Evolutionary conservation across 2,329 filamentous ascomycete species (phyloP).

Genomic region (Paraphoma sp.): DNA sequence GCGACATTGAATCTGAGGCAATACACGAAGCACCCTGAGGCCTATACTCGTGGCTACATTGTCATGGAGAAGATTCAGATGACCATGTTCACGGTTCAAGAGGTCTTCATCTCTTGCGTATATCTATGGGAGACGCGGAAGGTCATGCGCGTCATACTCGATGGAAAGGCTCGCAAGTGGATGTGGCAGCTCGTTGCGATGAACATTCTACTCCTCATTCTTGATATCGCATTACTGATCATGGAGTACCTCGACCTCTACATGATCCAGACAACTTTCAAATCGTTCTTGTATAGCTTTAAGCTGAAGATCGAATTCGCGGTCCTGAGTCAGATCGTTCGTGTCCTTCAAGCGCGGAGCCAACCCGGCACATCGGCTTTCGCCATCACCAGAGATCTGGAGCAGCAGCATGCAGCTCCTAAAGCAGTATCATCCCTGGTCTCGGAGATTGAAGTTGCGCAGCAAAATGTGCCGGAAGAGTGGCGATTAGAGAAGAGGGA

Average conservation of each 20-base stretch:
- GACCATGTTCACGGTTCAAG: slow-evolving; percentile 47
- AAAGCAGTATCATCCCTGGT: not conserved
- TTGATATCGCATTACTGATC: slow-evolving; percentile 16
- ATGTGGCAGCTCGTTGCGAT: slow-evolving; percentile 24
- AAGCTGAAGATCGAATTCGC: slow-evolving; percentile 60
- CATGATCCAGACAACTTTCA: slow-evolving; percentile 36
- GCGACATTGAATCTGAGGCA: slow-evolving; percentile 47
- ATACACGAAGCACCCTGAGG: slow-evolving; percentile 9
- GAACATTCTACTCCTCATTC: slow-evolving; percentile 14
- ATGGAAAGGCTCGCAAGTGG: slow-evolving; percentile 10
- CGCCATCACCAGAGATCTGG: not conserved
- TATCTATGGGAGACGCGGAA: slow-evolving; percentile 58
- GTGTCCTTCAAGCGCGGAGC: not conserved
- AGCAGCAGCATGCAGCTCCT: not conserved
- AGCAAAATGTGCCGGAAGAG: slow-evolving; percentile 9
- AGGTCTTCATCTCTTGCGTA: slow-evolving; percentile 44
- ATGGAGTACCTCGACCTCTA: slow-evolving; percentile 21
- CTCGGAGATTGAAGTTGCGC: slow-evolving; percentile 10
- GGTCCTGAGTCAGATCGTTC: slow-evolving; percentile 50
- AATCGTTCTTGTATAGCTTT: slow-evolving; percentile 49
- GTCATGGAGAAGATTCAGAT: slow-evolving; percentile 50
- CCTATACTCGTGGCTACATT: slow-evolving; percentile 9
- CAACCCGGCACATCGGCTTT: not conserved
- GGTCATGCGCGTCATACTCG: slow-evolving; percentile 11
- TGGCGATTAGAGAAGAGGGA: slow-evolving; percentile 6